Percentiles rank a stretch among this genome's conserved stretches.
phyloP scores from a whole-genome alignment of 148 eudicot genomes.

The Talinum fruticosum region DNA sequence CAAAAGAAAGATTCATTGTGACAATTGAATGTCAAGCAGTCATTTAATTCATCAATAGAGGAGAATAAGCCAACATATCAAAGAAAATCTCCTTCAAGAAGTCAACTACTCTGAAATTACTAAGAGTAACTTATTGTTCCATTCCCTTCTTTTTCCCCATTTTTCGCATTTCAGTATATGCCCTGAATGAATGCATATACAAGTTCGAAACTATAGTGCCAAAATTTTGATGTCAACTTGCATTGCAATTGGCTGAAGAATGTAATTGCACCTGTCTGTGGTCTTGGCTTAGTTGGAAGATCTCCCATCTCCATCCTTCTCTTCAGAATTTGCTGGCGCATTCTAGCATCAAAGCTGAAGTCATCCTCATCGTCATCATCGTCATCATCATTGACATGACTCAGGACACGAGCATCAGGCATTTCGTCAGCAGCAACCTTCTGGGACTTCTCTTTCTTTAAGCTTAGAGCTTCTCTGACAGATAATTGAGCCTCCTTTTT shows the following conservation, averaged over 20 bases:
- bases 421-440: conserved; percentile 36
- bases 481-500: conserved; percentile 56
- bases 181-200: not conserved
- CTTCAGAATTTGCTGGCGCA: conserved; percentile 81
- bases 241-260: not conserved
- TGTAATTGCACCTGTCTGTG: conserved; percentile 41
- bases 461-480: conserved; percentile 69
- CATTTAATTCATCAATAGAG: not conserved
- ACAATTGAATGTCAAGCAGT: no score
- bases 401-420: conserved; percentile 38
- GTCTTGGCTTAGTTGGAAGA: conserved; percentile 50
- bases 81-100: not conserved
- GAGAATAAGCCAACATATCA: not conserved
- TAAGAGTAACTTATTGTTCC: not conserved
- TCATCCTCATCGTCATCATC: conserved; percentile 73
- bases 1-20: not conserved
- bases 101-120: not conserved
- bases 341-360: conserved; percentile 70
- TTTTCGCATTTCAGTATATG: not conserved
- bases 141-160: not conserved
- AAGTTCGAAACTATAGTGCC: conserved; percentile 4
- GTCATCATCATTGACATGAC: conserved; percentile 36
- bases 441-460: conserved; percentile 53
- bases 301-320: conserved; percentile 73
- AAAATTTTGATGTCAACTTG: not conserved